Conservation (phyloP, 2,329 filamentous ascomycete genomes). For the Clonostachys solani region DNA sequence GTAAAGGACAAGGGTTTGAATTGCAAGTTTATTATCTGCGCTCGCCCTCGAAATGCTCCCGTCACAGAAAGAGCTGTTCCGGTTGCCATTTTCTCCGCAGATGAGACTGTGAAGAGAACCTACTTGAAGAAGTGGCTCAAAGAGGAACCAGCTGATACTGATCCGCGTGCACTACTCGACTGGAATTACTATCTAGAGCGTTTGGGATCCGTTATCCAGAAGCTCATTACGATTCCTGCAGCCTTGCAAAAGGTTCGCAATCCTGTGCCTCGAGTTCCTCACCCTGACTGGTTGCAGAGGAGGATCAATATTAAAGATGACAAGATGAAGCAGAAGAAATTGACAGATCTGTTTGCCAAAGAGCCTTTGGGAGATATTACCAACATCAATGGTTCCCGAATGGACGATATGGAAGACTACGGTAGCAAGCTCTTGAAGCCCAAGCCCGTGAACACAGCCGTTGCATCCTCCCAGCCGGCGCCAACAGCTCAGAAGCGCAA, state of each 20-base stretch:
- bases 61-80: constrained; percentile 94
- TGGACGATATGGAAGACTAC: constrained; percentile 78
- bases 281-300: constrained; percentile 95
- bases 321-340: constrained; percentile 96
- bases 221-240: constrained; percentile 96
- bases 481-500: constrained; percentile 63
- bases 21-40: constrained; percentile 98
- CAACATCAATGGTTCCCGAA: constrained; percentile 51
- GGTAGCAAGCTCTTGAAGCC: constrained; percentile 64
- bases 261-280: constrained; percentile 86
- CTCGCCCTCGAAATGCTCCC: constrained; percentile 78
- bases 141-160: constrained; percentile 86
- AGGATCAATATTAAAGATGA: constrained; percentile 95
- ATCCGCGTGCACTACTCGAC: constrained; percentile 84
- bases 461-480: constrained; percentile 50
- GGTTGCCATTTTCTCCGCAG: constrained; percentile 94
- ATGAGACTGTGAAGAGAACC: constrained; percentile 78
- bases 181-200: constrained; percentile 98
- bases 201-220: constrained; percentile 95
- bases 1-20: constrained; percentile 98
- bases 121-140: constrained; percentile 95
- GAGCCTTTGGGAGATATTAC: constrained; percentile 70
- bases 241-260: constrained; percentile 94
- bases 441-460: constrained; percentile 49
- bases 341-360: constrained; percentile 83